Conservation (phyloP, 495 filamentous ascomycete genomes). For the Penicillium pulvis region DNA sequence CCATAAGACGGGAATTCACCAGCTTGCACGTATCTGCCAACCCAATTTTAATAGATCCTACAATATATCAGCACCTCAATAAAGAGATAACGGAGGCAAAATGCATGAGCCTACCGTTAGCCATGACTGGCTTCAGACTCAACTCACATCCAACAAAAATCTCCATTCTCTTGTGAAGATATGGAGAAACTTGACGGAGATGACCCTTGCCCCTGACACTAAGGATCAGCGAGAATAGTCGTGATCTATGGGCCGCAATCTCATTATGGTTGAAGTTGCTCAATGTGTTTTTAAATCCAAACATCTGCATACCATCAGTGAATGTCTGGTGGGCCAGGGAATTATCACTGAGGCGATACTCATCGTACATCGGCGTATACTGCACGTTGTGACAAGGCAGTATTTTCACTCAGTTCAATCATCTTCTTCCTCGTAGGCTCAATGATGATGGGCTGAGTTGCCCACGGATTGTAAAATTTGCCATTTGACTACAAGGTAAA, state of each 20-base stretch:
- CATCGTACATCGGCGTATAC: not conserved
- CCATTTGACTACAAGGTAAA: not conserved
- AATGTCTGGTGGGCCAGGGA: not conserved
- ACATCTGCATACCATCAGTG: not conserved
- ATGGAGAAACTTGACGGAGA: not conserved
- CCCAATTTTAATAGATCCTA: not conserved
- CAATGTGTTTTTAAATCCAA: not conserved
- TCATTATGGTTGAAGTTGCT: not conserved
- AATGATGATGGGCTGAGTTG: not conserved
- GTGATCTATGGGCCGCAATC: not conserved
- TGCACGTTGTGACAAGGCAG: not conserved
- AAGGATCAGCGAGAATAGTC: not conserved
- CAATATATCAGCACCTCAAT: not conserved
- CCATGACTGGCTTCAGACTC: not conserved
- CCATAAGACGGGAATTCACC: not conserved
- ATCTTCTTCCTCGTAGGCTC: not conserved
- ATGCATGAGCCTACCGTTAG: not conserved
- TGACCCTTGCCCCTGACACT: not conserved
- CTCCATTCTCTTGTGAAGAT: not conserved
- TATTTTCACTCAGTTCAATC: not conserved
- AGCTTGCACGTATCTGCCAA: not conserved
- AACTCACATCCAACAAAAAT: not conserved
- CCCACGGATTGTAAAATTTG: not conserved
- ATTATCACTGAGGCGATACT: not conserved
- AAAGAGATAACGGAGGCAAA: not conserved